A percentile compares a stretch with the other conserved stretches of the same genome.
Conservation (phyloP, 2,329 filamentous ascomycete species). For the Cladophialophora carrionii region DNA sequence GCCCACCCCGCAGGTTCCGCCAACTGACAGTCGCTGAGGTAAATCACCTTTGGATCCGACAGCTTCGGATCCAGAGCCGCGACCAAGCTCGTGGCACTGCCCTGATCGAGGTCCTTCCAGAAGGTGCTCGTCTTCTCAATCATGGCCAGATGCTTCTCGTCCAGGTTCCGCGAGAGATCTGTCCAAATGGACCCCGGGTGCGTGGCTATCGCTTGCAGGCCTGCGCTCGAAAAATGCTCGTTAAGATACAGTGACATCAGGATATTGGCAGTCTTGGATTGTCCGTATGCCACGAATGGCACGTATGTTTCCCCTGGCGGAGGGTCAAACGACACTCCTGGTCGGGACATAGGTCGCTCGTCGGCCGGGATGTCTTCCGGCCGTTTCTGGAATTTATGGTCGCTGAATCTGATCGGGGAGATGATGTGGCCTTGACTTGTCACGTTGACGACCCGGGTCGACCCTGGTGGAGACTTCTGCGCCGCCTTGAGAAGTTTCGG, state of each 20-base stretch:
- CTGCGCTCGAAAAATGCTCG: constrained; percentile 45
- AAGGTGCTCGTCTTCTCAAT: constrained; percentile 40
- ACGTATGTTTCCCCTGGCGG: constrained; percentile 40
- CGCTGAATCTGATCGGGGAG: constrained; percentile 43
- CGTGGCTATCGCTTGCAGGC: constrained; percentile 47
- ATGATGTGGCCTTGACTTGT: constrained; percentile 39
- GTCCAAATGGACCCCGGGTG: constrained; percentile 46
- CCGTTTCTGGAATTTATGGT: constrained; percentile 43
- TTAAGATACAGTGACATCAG: constrained; percentile 48
- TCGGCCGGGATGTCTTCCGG: constrained; percentile 32
- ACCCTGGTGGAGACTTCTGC: constrained; percentile 21
- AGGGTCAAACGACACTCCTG: constrained; percentile 33
- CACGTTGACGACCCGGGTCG: constrained; percentile 38
- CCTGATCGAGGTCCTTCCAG: constrained; percentile 34
- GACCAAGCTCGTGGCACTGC: constrained; percentile 47
- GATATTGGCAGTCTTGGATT: constrained; percentile 56
- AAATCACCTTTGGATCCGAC: constrained; percentile 37
- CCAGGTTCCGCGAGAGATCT: constrained; percentile 32
- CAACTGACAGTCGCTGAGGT: constrained; percentile 45
- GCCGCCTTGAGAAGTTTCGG: constrained; percentile 42
- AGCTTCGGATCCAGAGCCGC: constrained; percentile 51
- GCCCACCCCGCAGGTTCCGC: constrained; percentile 41
- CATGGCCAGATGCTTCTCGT: constrained; percentile 39
- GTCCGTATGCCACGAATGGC: constrained; percentile 49
- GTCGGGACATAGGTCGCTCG: constrained; percentile 23